phyloP scores from a whole-genome alignment of 2,329 filamentous ascomycete genomes.

The Triangularia setosa region DNA sequence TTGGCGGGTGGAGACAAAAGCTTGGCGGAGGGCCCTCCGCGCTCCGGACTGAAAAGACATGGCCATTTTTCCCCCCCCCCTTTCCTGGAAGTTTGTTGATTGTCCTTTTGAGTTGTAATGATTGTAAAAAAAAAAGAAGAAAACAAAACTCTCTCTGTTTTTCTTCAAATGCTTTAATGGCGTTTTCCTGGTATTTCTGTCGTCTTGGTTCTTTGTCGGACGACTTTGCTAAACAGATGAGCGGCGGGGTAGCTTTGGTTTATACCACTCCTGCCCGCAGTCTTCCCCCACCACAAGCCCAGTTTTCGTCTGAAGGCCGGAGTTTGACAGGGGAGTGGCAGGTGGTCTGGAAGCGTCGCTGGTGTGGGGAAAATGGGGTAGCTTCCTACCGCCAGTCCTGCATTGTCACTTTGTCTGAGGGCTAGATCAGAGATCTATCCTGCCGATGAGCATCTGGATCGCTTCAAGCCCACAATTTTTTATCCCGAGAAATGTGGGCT shows the following conservation, averaged over 20 bases:
- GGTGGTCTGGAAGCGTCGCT: neutral
- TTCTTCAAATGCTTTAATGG: neutral
- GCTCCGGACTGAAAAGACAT: neutral
- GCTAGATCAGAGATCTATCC: neutral
- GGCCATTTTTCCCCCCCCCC: neutral
- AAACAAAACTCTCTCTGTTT: neutral
- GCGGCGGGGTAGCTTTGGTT: neutral
- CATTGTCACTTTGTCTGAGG: neutral
- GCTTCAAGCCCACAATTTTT: neutral
- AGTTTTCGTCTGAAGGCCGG: neutral
- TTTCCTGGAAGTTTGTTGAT: neutral
- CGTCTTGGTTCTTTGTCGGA: neutral
- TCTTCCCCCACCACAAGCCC: neutral
- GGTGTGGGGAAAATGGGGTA: neutral
- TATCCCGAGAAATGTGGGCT: neutral
- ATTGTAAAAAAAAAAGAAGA: too few species aligned
- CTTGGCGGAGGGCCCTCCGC: neutral
- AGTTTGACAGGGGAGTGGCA: neutral
- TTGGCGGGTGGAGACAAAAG: neutral
- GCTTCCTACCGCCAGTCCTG: neutral
- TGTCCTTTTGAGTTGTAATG: too few species aligned
- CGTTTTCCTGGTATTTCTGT: neutral
- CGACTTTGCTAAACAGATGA: too few species aligned
- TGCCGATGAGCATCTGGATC: neutral
- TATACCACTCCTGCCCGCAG: neutral